A percentile compares a stretch with the other conserved stretches of the same genome.
phyloP scores from a whole-genome alignment of 202 grass and related monocot species.

The Carex arenaria region DNA sequence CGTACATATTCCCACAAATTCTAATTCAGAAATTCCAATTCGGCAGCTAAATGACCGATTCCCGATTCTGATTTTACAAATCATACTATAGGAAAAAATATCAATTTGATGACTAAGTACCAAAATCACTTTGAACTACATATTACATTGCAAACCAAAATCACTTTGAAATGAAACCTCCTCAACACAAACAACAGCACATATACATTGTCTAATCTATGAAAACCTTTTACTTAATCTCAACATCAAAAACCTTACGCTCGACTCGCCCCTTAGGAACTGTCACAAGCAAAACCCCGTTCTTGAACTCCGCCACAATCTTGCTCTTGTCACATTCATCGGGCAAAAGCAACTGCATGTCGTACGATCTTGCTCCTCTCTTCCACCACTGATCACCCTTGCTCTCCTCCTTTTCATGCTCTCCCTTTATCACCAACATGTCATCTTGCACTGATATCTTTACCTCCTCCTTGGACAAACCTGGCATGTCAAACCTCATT shows the following conservation, averaged over 20 bases:
- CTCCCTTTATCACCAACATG: conserved; percentile 62
- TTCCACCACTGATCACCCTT: conserved; percentile 61
- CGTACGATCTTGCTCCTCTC: conserved; percentile 52
- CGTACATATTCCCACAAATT: too few species aligned
- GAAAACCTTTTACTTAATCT: conserved; percentile 41
- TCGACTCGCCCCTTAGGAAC: conserved; percentile 58
- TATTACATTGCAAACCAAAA: too few species aligned
- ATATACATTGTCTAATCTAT: background rate
- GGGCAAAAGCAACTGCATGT: conserved; percentile 53
- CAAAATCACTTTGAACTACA: too few species aligned
- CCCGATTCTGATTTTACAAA: too few species aligned
- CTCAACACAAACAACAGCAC: background rate
- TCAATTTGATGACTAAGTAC: too few species aligned
- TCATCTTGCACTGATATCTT: conserved; percentile 77
- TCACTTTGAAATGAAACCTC: background rate
- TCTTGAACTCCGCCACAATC: conserved; percentile 80
- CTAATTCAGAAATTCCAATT: too few species aligned
- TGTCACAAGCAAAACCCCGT: conserved; percentile 67
- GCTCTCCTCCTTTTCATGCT: conserved; percentile 50
- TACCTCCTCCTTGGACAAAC: conserved; percentile 65
- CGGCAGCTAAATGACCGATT: too few species aligned
- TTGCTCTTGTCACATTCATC: conserved; percentile 66
- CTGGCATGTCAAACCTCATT: conserved; percentile 94
- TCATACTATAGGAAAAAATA: too few species aligned
- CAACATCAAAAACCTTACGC: conserved; percentile 61